These are phyloP conservation scores for Penicillium flavigenum DNA, from an alignment of 495 filamentous ascomycete species.

Conservation along the genomic window DNA sequence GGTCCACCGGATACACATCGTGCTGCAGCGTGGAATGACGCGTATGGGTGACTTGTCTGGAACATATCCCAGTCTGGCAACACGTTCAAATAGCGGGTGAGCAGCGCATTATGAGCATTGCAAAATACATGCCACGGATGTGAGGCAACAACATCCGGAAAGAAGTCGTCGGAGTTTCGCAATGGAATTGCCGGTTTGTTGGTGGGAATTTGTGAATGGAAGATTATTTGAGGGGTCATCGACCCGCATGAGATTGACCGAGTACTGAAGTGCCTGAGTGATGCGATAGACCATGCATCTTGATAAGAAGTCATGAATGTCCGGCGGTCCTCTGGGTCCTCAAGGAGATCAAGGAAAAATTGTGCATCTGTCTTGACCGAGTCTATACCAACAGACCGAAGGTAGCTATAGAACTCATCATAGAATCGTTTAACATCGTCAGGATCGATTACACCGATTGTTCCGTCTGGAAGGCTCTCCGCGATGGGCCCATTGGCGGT, in stretches of 20 bases:
- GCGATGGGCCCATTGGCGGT: slow-evolving; percentile 59
- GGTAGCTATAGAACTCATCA: slow-evolving; percentile 86
- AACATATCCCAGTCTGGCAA: slow-evolving; percentile 99
- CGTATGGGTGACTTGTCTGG: slow-evolving; percentile 78
- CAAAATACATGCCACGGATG: slow-evolving; percentile 95
- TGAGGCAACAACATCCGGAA: slow-evolving; percentile 70
- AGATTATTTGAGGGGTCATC: slow-evolving; percentile 76
- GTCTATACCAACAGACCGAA: slow-evolving; percentile 67
- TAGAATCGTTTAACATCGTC: slow-evolving; percentile 76
- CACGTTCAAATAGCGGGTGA: slow-evolving; percentile 71
- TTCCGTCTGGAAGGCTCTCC: slow-evolving; percentile 23
- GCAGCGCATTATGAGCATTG: slow-evolving; percentile 87
- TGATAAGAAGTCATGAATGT: slow-evolving; percentile 72
- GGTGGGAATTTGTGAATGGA: slow-evolving; percentile 74
- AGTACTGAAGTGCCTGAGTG: slow-evolving; percentile 70
- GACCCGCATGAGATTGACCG: slow-evolving; percentile 93
- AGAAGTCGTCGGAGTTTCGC: slow-evolving; percentile 94
- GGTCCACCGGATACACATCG: slow-evolving; percentile 89
- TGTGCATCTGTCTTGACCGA: slow-evolving; percentile 90
- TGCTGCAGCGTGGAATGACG: slow-evolving; percentile 82
- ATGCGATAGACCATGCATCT: slow-evolving; percentile 80
- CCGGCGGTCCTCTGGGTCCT: slow-evolving; percentile 63
- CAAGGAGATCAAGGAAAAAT: slow-evolving; percentile 76
- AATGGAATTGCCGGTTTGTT: slow-evolving; percentile 68
- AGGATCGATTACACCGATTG: slow-evolving; percentile 63